Percentiles rank a stretch among this genome's conserved stretches.
Evolutionary conservation across 352 stramenopile species (phyloP).

Genomic region (Phytophthora citrophthora): DNA sequence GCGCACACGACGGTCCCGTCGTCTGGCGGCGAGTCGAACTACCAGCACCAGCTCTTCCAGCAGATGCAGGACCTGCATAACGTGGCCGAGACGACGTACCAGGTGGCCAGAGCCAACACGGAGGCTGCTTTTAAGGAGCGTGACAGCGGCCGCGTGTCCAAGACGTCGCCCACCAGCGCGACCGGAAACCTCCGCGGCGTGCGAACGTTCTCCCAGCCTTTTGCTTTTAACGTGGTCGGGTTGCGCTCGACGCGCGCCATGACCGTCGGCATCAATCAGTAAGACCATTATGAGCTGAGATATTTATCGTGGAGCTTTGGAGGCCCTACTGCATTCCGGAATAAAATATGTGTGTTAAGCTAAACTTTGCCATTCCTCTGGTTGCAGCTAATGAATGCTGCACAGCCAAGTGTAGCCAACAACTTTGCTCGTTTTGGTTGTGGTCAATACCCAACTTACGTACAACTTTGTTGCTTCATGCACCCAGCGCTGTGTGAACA

Average conservation of each 20-base stretch:
- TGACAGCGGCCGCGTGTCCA: slow-evolving; percentile 39
- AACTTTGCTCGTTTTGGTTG: not conserved
- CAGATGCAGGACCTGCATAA: slow-evolving; percentile 78
- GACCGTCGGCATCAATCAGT: slow-evolving; percentile 38
- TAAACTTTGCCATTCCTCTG: slow-evolving; percentile 11
- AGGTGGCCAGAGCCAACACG: slow-evolving; percentile 63
- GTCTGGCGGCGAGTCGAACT: slow-evolving; percentile 23
- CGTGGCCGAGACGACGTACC: slow-evolving; percentile 70
- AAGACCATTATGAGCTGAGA: slow-evolving; percentile 28
- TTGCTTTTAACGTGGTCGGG: slow-evolving; percentile 49
- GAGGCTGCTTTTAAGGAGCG: slow-evolving; percentile 52
- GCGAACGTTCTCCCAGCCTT: slow-evolving; percentile 48
- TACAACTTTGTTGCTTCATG: slow-evolving; percentile 13
- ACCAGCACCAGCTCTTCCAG: slow-evolving; percentile 74
- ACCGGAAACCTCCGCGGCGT: slow-evolving; percentile 25
- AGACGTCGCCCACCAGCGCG: slow-evolving; percentile 18
- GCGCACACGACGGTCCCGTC: slow-evolving; percentile 38
- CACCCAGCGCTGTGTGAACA: not conserved
- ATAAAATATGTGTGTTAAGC: slow-evolving; percentile 20
- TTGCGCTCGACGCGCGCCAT: slow-evolving; percentile 47
- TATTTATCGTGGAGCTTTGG: slow-evolving; percentile 40
- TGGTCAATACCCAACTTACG: not conserved
- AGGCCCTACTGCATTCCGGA: slow-evolving; percentile 16
- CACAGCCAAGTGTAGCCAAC: not conserved
- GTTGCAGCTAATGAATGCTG: not conserved